These are phyloP conservation scores for Meyerozyma carpophila DNA, from an alignment of 1,139 yeast genomes.

Conservation along the genomic window DNA sequence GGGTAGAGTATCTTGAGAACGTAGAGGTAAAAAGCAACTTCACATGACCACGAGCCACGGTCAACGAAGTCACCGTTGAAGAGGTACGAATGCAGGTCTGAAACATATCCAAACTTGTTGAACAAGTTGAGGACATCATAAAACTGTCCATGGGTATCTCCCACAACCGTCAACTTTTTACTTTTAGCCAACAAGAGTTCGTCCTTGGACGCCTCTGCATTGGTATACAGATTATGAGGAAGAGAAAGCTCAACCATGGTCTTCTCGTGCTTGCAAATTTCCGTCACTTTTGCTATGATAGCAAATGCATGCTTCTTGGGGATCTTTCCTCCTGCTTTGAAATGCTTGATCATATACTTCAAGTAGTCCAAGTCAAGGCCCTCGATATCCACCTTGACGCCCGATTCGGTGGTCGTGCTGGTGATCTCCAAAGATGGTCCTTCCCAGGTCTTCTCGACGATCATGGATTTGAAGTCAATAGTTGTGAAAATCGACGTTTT, in stretches of 20 bases:
- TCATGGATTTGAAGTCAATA: conserved; percentile 46
- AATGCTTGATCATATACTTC: conserved; percentile 57
- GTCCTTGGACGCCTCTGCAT: conserved; percentile 10
- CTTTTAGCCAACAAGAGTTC: conserved; percentile 17
- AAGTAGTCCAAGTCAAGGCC: conserved; percentile 50
- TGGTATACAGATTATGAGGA: conserved; percentile 15
- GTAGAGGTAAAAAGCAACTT: conserved; percentile 80
- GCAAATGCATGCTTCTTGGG: conserved; percentile 85
- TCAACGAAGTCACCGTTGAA: conserved; percentile 98
- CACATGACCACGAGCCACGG: conserved; percentile 98
- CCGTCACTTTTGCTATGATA: conserved; percentile 67
- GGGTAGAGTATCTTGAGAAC: conserved; percentile 79
- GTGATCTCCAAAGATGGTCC: conserved; percentile 56
- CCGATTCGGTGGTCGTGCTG: conserved; percentile 14
- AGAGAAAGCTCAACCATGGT: conserved; percentile 70
- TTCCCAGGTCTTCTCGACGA: conserved; percentile 54
- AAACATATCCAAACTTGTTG: conserved; percentile 61
- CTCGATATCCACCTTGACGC: conserved; percentile 20
- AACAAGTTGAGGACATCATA: conserved; percentile 83
- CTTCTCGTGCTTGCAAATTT: conserved; percentile 59
- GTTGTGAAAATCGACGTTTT: conserved; percentile 30
- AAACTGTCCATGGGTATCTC: conserved; percentile 98
- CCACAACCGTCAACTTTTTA: conserved; percentile 74
- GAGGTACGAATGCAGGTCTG: conserved; percentile 66
- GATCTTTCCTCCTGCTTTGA: conserved; percentile 66